Evolutionary conservation across 768 basidiomycete species (phyloP), one percentile per base, ranked within the genome.

Genomic region (Holtermannia corniformis): DNA sequence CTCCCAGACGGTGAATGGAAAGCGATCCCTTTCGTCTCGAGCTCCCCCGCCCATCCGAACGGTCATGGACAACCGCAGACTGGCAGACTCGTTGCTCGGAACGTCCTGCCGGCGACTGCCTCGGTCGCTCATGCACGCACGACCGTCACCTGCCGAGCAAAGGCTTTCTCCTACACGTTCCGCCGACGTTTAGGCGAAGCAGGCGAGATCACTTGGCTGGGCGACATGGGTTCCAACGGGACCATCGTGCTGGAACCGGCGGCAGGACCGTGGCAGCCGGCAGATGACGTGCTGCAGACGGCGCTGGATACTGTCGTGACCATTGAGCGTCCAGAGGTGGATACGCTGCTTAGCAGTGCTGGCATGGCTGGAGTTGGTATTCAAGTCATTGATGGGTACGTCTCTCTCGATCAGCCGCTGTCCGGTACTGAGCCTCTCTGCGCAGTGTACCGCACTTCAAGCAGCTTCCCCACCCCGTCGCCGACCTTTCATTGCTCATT

Each of bases 171-270:
- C 1, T 66, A 63, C 47, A 66, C 64, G 13, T 61, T 57, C 24
- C 59, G 64, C n/a, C 59, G 54, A 24, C 44, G 43, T 16, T 1
- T 21, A 4, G 44, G 41, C 13, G n/a, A n/a, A n/a, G n/a, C n/a
- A n/a, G 61, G 61, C 26, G 55, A 59, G 14, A 59, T 50, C 13
- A 51, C 57, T n/a, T 66, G 64, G 64, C 56, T 63, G 2, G 64
- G 64, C 20, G 55, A 54, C 2, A 55, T 51, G n/a, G 64, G 61
- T 16, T 58, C 56, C 2, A 66, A 66, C 37, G 64, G 64, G 20
- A 28, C 46, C 20, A 49, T 66, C 44, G 49, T 37, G 10, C 16
- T 37, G 7, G 32, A 37, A 37, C 32, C 7, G 16, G 32, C 16
- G 7, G 32, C 32, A 7, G 32, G n/a, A n/a, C n/a, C n/a, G 10